Conservation (phyloP, 2,329 filamentous ascomycete species). For the Rugonectria rugulosa region DNA sequence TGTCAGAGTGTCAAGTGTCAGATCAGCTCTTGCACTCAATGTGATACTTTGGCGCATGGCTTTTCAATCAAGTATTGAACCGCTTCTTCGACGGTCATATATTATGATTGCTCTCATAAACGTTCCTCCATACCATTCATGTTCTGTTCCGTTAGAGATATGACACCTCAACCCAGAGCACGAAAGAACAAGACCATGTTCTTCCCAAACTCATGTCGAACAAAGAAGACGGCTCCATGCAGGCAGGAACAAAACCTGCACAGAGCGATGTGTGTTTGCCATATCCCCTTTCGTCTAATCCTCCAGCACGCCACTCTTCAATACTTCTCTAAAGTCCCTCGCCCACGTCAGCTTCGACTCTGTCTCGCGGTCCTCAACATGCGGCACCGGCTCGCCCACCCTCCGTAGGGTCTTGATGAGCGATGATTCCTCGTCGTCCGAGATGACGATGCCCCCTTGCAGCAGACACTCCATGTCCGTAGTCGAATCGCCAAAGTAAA, state of each 20-base stretch:
- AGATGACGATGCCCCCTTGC: slow-evolving; percentile 56
- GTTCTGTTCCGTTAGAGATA: no score
- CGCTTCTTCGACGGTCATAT: no score
- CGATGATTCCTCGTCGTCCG: slow-evolving; percentile 43
- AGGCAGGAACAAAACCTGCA: not conserved
- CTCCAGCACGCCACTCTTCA: slow-evolving; percentile 40
- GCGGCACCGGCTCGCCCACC: slow-evolving; percentile 48
- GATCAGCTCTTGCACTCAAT: not conserved
- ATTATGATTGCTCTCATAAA: no score
- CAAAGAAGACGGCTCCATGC: not conserved
- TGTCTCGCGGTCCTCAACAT: slow-evolving; percentile 39
- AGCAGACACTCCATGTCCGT: slow-evolving; percentile 65
- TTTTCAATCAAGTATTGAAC: no score
- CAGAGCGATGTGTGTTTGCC: not conserved
- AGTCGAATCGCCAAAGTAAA: slow-evolving; percentile 67
- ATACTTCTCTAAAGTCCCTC: slow-evolving; percentile 52
- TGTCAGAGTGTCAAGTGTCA: not conserved
- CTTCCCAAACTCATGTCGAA: no score
- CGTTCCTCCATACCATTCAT: no score
- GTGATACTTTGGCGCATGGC: no score
- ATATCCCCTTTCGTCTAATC: slow-evolving; percentile 7
- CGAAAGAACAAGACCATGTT: no score
- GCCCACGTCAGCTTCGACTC: slow-evolving; percentile 49
- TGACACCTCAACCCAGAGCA: no score
- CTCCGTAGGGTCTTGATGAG: slow-evolving; percentile 49